A percentile compares a stretch with the other conserved stretches of the same genome.
Conservation (phyloP, 2,329 filamentous ascomycete genomes). For the Aspergillus novofumigatus region DNA sequence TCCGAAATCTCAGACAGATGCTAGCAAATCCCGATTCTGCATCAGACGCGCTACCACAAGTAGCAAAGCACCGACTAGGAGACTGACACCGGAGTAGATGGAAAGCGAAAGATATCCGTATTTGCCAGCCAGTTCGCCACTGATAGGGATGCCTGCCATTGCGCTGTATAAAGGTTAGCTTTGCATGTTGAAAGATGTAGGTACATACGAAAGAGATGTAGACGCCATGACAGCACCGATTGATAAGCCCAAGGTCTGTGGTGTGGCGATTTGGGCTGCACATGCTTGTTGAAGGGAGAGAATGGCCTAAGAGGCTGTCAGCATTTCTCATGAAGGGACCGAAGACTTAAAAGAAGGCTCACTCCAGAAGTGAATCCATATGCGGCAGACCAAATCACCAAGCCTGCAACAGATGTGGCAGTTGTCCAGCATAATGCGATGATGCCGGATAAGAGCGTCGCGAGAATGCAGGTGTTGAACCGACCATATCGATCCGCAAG, state of each 20-base stretch:
- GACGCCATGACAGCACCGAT: constrained; percentile 42
- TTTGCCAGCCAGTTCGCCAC: constrained; percentile 35
- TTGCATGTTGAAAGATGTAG: not conserved
- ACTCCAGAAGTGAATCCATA: constrained; percentile 48
- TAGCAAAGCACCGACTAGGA: constrained; percentile 29
- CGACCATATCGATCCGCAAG: constrained; percentile 33
- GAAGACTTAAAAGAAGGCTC: constrained; percentile 1
- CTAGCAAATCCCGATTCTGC: constrained; percentile 13
- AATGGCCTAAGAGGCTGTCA: constrained; percentile 34
- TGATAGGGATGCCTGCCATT: constrained; percentile 42
- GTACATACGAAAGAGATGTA: constrained; percentile 41
- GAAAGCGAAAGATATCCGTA: constrained; percentile 42
- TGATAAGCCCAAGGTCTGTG: constrained; percentile 38
- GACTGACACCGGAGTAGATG: constrained; percentile 32
- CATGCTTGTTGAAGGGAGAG: constrained; percentile 47
- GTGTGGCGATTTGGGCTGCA: constrained; percentile 40
- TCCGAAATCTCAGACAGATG: constrained; percentile 5
- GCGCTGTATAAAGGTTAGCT: constrained; percentile 22
- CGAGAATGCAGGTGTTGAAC: constrained; percentile 30
- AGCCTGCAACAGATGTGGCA: constrained; percentile 39
- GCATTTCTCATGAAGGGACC: not conserved
- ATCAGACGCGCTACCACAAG: constrained; percentile 19
- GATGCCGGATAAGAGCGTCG: constrained; percentile 30
- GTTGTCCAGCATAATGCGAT: constrained; percentile 46
- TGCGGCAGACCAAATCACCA: constrained; percentile 42